A percentile compares a stretch with the other conserved stretches of the same genome.
phyloP scores from a whole-genome alignment of 768 basidiomycete species.

The Pleurotus giganteus region DNA sequence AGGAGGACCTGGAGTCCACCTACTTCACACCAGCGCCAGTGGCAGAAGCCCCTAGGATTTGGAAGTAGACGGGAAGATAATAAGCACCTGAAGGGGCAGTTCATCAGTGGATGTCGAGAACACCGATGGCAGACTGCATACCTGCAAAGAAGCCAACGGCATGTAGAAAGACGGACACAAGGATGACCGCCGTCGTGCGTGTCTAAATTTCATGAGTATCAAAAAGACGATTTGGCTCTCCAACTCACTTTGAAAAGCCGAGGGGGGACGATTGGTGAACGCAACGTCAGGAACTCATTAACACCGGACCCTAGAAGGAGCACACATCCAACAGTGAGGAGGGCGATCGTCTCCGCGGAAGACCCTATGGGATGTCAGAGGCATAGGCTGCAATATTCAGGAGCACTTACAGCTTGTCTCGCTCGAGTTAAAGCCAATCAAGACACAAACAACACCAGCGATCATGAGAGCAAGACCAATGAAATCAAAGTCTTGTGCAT shows the following conservation, averaged over 20 bases:
- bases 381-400: not conserved
- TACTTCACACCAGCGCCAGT: slow-evolving; percentile 60
- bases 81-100: slow-evolving; percentile 38
- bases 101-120: not conserved
- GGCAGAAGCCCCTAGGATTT: slow-evolving; percentile 74
- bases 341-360: slow-evolving; percentile 54
- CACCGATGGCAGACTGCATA: slow-evolving; percentile 14
- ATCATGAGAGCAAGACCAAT: slow-evolving; percentile 63
- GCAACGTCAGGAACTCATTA: slow-evolving; percentile 60
- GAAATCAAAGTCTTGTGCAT: slow-evolving; percentile 71
- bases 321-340: slow-evolving; percentile 56
- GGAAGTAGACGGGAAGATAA: slow-evolving; percentile 78
- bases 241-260: slow-evolving; percentile 63
- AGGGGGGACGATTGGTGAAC: slow-evolving; percentile 72
- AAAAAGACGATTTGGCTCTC: not conserved
- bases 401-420: slow-evolving; percentile 57
- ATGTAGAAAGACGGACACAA: slow-evolving; percentile 62
- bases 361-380: slow-evolving; percentile 42
- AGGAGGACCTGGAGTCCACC: slow-evolving; percentile 32
- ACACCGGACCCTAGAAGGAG: slow-evolving; percentile 49
- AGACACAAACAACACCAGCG: slow-evolving; percentile 60
- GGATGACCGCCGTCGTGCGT: slow-evolving; percentile 65
- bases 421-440: slow-evolving; percentile 73
- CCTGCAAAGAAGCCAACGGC: slow-evolving; percentile 61
- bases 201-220: slow-evolving; percentile 37